These are phyloP conservation scores for Apiotrichum montevideense DNA, from an alignment of 1,284 basidiomycete species.

Conservation along the genomic window DNA sequence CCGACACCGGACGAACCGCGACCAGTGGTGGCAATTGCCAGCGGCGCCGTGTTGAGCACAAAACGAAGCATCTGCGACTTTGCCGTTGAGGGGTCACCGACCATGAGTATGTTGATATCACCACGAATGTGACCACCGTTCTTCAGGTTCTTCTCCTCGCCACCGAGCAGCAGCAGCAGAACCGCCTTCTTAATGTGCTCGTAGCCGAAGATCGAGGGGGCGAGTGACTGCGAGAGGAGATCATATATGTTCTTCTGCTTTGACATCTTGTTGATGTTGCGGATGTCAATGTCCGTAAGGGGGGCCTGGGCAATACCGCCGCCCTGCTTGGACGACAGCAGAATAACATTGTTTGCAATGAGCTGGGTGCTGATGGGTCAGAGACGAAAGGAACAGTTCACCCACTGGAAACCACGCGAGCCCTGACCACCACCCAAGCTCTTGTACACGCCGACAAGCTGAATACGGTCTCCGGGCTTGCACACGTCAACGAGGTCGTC, in stretches of 20 bases:
- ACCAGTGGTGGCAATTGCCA: slow-evolving; percentile 97
- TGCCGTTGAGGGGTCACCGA: slow-evolving; percentile 96
- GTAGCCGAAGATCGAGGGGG: slow-evolving; percentile 95
- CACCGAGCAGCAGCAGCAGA: slow-evolving; percentile 85
- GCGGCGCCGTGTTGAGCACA: slow-evolving; percentile 89
- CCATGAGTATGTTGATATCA: slow-evolving; percentile 99
- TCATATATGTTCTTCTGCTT: slow-evolving; percentile 78
- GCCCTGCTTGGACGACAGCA: slow-evolving; percentile 93
- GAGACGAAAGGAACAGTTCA: slow-evolving; percentile 8
- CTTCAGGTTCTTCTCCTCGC: slow-evolving; percentile 93
- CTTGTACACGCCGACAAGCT: slow-evolving; percentile 91
- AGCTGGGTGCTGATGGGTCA: slow-evolving; percentile 67
- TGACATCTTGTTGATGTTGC: slow-evolving; percentile 89
- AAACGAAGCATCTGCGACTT: slow-evolving; percentile 97
- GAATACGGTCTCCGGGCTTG: slow-evolving; percentile 96
- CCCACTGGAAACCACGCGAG: slow-evolving; percentile 85
- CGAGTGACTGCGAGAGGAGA: slow-evolving; percentile 87
- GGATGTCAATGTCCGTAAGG: slow-evolving; percentile 90
- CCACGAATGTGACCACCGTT: slow-evolving; percentile 99
- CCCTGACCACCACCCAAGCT: slow-evolving; percentile 78
- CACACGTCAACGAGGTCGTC: slow-evolving; percentile 96
- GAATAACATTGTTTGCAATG: slow-evolving; percentile 90
- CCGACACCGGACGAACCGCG: slow-evolving; percentile 96
- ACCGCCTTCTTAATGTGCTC: slow-evolving; percentile 95
- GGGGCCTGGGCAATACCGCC: slow-evolving; percentile 91